These are phyloP conservation scores for Balansia obtecta DNA, from an alignment of 2,329 filamentous ascomycete species.

Conservation along the genomic window DNA sequence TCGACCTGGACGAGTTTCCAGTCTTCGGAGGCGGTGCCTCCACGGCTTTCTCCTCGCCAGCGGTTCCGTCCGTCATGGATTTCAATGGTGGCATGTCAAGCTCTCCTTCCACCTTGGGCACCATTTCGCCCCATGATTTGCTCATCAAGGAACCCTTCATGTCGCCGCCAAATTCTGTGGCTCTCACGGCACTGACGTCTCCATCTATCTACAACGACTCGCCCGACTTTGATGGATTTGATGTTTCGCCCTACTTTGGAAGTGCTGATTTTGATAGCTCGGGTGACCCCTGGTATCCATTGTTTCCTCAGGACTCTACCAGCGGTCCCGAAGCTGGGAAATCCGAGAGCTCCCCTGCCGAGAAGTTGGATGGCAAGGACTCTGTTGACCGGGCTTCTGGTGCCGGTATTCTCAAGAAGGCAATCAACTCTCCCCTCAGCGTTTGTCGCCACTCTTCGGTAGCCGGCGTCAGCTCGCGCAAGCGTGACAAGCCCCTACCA, in stretches of 20 bases:
- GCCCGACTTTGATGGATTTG: slow-evolving; percentile 60
- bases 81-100: slow-evolving; percentile 33
- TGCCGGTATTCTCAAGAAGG: slow-evolving; percentile 34
- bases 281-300: slow-evolving; percentile 54
- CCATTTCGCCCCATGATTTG: slow-evolving; percentile 76
- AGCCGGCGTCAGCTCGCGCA: slow-evolving; percentile 58
- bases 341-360: slow-evolving; percentile 29
- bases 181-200: slow-evolving; percentile 75
- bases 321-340: slow-evolving; percentile 15
- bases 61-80: slow-evolving; percentile 38
- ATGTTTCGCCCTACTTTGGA: slow-evolving; percentile 68
- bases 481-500: slow-evolving; percentile 69
- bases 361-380: slow-evolving; percentile 37
- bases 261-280: slow-evolving; percentile 40
- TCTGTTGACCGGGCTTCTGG: slow-evolving; percentile 25
- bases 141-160: slow-evolving; percentile 54
- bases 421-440: slow-evolving; percentile 28
- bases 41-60: slow-evolving; percentile 42
- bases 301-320: slow-evolving; percentile 48
- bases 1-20: slow-evolving; percentile 46
- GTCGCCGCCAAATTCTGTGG: slow-evolving; percentile 70
- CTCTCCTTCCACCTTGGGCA: slow-evolving; percentile 46
- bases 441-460: slow-evolving; percentile 51
- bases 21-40: slow-evolving; percentile 40
- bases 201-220: slow-evolving; percentile 70